Evolutionary conservation across 345 rosid genomes (phyloP).

Genomic region (Camelina hispida): DNA sequence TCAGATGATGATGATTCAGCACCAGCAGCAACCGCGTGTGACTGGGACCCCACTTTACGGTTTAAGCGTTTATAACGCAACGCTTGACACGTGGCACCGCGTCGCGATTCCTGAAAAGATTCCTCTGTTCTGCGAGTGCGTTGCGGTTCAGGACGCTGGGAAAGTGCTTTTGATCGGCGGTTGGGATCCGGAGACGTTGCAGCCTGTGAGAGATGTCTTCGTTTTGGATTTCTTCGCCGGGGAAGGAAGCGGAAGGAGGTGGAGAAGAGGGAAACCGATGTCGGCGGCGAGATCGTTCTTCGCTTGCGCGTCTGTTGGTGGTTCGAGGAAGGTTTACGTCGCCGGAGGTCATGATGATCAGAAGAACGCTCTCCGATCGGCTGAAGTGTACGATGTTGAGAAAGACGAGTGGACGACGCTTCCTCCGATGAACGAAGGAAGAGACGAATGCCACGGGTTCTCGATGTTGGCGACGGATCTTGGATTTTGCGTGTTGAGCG

Average conservation of each 20-base stretch:
- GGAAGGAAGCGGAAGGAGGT: constrained; percentile 36
- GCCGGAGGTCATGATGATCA: constrained; percentile 72
- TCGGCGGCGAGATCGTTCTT: constrained; percentile 59
- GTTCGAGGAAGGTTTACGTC: constrained; percentile 49
- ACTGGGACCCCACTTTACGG: constrained; percentile 51
- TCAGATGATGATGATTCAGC: background rate
- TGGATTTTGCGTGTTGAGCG: constrained; percentile 61
- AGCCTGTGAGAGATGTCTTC: constrained; percentile 53
- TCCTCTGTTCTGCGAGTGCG: constrained; percentile 64
- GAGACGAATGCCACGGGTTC: constrained; percentile 64
- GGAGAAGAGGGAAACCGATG: constrained; percentile 58
- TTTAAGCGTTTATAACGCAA: constrained; percentile 51
- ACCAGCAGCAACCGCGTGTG: constrained; percentile 33
- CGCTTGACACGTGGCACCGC: constrained; percentile 47
- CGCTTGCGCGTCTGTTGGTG: constrained; percentile 54
- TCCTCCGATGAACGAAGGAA: constrained; percentile 56
- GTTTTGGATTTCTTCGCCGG: constrained; percentile 50
- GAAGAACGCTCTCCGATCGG: constrained; percentile 59
- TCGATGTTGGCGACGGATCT: constrained; percentile 39
- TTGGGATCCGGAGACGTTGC: constrained; percentile 64
- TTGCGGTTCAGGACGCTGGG: constrained; percentile 47
- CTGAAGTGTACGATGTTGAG: constrained; percentile 57
- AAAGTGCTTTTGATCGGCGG: constrained; percentile 59
- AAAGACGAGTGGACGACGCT: constrained; percentile 55
- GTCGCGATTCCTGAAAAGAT: constrained; percentile 40